Evolutionary conservation across 352 stramenopile species (phyloP).

Genomic region (Pythium diclinum): DNA sequence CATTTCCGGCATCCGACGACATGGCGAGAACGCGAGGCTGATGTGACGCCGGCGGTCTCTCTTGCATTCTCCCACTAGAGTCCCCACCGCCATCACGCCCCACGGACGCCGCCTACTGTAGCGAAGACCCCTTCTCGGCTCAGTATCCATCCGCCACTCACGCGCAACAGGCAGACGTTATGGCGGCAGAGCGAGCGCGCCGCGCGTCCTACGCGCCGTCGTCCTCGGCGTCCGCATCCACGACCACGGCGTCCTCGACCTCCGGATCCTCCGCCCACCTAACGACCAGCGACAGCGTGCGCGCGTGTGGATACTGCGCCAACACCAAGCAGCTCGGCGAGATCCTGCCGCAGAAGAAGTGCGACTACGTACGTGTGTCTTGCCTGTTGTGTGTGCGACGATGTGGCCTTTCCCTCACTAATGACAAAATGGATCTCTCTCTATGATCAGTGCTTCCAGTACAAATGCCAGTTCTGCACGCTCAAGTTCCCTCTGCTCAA

Average conservation of each 20-base stretch:
- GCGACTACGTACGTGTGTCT: conserved; percentile 44
- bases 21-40: neutral
- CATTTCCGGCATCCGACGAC: neutral
- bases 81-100: too few species aligned
- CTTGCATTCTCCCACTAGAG: neutral
- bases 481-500: conserved; percentile 52
- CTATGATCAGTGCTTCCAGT: conserved; percentile 37
- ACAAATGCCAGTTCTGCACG: conserved; percentile 62
- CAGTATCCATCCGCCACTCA: neutral
- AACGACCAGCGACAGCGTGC: neutral
- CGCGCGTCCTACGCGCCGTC: conserved; percentile 3
- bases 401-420: neutral
- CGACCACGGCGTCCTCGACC: conserved; percentile 8
- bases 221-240: neutral
- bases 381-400: neutral
- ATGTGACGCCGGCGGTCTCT: neutral
- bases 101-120: neutral
- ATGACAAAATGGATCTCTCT: neutral
- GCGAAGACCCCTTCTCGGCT: neutral
- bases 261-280: conserved; percentile 7
- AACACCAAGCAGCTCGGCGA: conserved; percentile 49
- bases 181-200: neutral
- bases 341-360: conserved; percentile 50
- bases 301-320: conserved; percentile 35
- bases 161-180: neutral